Percentiles rank a stretch among this genome's conserved stretches.
Conservation (phyloP, 805 yeast genomes). For the Metschnikowia cerradonensis region DNA sequence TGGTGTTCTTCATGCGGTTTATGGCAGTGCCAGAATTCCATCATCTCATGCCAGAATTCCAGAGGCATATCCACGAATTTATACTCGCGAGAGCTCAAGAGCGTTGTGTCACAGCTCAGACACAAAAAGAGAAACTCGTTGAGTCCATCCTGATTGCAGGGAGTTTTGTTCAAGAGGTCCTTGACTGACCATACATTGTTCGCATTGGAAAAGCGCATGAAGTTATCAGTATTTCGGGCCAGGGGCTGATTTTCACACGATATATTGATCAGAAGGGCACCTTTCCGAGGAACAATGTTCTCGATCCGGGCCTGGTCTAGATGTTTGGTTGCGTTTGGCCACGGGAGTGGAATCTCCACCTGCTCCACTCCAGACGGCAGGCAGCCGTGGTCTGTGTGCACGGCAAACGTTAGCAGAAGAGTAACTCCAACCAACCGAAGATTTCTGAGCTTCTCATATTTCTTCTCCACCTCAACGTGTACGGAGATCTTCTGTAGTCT, state of each 20-base stretch:
- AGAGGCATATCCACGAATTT: conserved; percentile 72
- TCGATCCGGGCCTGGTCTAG: background rate
- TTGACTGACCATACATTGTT: conserved; percentile 38
- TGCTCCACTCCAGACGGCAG: background rate
- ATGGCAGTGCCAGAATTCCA: conserved; percentile 98
- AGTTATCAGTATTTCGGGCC: background rate
- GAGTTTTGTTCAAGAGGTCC: conserved; percentile 35
- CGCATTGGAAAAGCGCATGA: conserved; percentile 12
- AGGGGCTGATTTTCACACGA: background rate
- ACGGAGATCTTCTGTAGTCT: conserved; percentile 15
- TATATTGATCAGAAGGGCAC: background rate
- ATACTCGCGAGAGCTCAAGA: conserved; percentile 31
- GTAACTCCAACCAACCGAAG: background rate
- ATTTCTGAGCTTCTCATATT: background rate
- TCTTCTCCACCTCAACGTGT: background rate
- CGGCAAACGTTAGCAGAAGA: background rate
- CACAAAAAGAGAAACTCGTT: conserved; percentile 32
- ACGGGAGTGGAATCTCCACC: background rate
- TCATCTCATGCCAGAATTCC: conserved; percentile 88
- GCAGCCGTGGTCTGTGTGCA: background rate
- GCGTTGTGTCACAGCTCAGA: conserved; percentile 21
- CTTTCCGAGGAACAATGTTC: background rate
- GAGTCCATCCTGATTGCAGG: conserved; percentile 17
- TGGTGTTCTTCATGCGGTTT: conserved; percentile 48
- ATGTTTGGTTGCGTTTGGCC: background rate